phyloP scores from a whole-genome alignment of 495 filamentous ascomycete species.

The Evernia prunastri region DNA sequence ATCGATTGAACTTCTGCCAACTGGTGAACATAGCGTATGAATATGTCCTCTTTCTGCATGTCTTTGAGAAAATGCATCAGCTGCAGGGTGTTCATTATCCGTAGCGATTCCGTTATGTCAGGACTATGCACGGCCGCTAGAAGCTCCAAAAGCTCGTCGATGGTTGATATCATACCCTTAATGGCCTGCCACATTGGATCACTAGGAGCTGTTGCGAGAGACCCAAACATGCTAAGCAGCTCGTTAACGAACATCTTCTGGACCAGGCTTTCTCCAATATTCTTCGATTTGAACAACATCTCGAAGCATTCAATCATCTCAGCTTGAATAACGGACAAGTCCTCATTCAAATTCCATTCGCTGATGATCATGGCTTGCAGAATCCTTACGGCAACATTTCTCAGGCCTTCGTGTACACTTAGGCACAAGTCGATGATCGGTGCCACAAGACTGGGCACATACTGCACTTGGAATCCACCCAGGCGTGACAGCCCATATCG shows the following conservation, averaged over 20 bases:
- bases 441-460: slow-evolving; percentile 83
- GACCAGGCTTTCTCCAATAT: slow-evolving; percentile 76
- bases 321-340: slow-evolving; percentile 84
- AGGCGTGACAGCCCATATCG: slow-evolving; percentile 75
- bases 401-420: slow-evolving; percentile 87
- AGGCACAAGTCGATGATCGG: slow-evolving; percentile 92
- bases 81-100: slow-evolving; percentile 76
- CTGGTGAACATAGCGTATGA: slow-evolving; percentile 93
- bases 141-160: slow-evolving; percentile 87
- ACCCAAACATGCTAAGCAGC: slow-evolving; percentile 72
- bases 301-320: slow-evolving; percentile 97
- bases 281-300: slow-evolving; percentile 80
- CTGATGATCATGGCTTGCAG: slow-evolving; percentile 96
- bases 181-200: slow-evolving; percentile 73
- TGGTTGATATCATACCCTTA: slow-evolving; percentile 67
- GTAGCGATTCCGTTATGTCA: slow-evolving; percentile 67
- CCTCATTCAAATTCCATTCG: slow-evolving; percentile 95
- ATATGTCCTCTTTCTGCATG: slow-evolving; percentile 96
- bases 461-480: slow-evolving; percentile 97
- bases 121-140: slow-evolving; percentile 86
- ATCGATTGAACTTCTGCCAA: slow-evolving; percentile 71
- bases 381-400: slow-evolving; percentile 85
- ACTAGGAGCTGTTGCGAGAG: slow-evolving; percentile 55
- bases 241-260: slow-evolving; percentile 92
- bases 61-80: slow-evolving; percentile 96